Conservation (phyloP, 1,284 basidiomycete species). For the Apiotrichum laibachii region DNA sequence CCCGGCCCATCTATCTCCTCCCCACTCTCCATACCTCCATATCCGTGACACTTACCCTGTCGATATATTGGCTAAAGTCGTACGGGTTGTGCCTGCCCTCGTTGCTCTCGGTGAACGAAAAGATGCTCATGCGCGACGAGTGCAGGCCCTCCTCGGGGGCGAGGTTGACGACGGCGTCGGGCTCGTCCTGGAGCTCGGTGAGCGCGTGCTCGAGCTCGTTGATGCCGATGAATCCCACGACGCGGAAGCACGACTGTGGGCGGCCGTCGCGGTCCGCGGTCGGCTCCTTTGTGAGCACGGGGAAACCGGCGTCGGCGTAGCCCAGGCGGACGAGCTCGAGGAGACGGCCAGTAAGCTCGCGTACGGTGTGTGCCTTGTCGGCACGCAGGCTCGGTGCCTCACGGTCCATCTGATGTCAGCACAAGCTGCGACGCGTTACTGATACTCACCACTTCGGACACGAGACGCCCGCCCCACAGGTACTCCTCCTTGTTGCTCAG, state of each 20-base stretch:
- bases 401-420: slow-evolving; percentile 54
- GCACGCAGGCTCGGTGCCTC: slow-evolving; percentile 41
- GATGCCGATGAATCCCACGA: slow-evolving; percentile 89
- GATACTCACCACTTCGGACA: slow-evolving; percentile 68
- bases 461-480: slow-evolving; percentile 72
- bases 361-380: slow-evolving; percentile 45
- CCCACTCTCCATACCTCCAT: not conserved
- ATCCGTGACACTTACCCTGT: slow-evolving; percentile 60
- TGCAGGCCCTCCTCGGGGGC: slow-evolving; percentile 47
- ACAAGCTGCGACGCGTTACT: not conserved
- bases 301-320: slow-evolving; percentile 76
- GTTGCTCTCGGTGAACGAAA: slow-evolving; percentile 45
- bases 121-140: slow-evolving; percentile 33
- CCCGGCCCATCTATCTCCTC: no score
- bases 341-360: slow-evolving; percentile 43
- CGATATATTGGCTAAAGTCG: slow-evolving; percentile 85
- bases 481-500: slow-evolving; percentile 86
- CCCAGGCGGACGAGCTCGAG: slow-evolving; percentile 43
- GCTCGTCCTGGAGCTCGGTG: slow-evolving; percentile 70
- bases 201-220: slow-evolving; percentile 87
- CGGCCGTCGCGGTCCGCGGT: slow-evolving; percentile 46
- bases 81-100: slow-evolving; percentile 60
- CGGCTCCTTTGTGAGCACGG: slow-evolving; percentile 62
- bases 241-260: slow-evolving; percentile 51
- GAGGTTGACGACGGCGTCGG: slow-evolving; percentile 66